Conservation (phyloP, 352 stramenopile species). For the Phytophthora pseudosyringae region DNA sequence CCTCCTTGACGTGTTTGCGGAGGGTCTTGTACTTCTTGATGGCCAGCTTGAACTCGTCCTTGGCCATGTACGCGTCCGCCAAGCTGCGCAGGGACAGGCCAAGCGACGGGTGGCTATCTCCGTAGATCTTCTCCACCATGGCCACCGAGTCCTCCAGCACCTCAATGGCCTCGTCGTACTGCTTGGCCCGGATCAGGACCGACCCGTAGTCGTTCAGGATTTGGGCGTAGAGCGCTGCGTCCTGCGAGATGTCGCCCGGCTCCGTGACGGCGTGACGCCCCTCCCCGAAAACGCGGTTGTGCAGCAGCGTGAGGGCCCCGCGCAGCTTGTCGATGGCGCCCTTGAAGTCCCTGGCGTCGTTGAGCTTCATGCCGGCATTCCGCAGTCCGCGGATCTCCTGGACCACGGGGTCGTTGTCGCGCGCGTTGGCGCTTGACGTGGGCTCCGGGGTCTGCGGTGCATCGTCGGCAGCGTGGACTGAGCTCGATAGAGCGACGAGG, state of each 20-base stretch:
- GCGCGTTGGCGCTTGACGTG: slow-evolving; percentile 35
- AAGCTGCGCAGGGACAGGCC: slow-evolving; percentile 78
- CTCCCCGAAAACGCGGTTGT: slow-evolving; percentile 74
- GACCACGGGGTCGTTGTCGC: slow-evolving; percentile 72
- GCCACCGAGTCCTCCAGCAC: slow-evolving; percentile 77
- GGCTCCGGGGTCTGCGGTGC: slow-evolving; percentile 20
- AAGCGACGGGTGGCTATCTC: slow-evolving; percentile 80
- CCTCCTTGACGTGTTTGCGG: slow-evolving; percentile 70
- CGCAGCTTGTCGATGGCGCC: slow-evolving; percentile 68
- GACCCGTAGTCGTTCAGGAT: slow-evolving; percentile 84
- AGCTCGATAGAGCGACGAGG: slow-evolving; percentile 13
- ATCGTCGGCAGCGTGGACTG: slow-evolving; percentile 2
- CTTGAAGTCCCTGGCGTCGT: slow-evolving; percentile 65
- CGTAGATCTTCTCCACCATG: slow-evolving; percentile 81
- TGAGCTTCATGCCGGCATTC: slow-evolving; percentile 79
- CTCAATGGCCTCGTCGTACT: slow-evolving; percentile 79
- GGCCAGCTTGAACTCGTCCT: slow-evolving; percentile 74
- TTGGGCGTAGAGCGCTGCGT: slow-evolving; percentile 79
- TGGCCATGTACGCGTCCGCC: slow-evolving; percentile 80
- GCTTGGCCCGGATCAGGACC: slow-evolving; percentile 71
- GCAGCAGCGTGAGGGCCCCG: slow-evolving; percentile 66
- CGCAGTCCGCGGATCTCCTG: slow-evolving; percentile 68
- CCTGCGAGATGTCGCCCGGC: slow-evolving; percentile 60
- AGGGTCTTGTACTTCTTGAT: slow-evolving; percentile 76
- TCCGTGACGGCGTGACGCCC: slow-evolving; percentile 57